Base-by-base conservation (phyloP, 495 filamentous ascomycete species). In the Venustampulla echinocandica region DNA sequence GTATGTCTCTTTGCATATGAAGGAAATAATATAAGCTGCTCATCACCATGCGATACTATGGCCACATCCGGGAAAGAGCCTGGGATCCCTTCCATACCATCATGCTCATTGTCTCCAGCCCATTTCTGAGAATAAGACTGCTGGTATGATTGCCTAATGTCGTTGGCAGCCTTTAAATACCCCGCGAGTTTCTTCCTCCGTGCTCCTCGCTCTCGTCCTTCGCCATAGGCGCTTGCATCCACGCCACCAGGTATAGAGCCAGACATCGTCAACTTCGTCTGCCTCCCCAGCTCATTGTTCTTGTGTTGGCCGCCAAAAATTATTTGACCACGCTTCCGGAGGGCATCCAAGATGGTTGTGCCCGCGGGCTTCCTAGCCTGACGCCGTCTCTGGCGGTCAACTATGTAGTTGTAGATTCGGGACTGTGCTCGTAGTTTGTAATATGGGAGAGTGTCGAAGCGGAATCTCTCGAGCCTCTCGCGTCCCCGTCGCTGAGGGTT, bases 1-100 rank as follows among this genome's bases (percentile, higher is more conserved):
- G 72, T 59, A 62, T 93, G 74, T 56, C 71, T 73, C 61, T 41
- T 85, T 70, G 34, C 85, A 84, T 66, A 97, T 93, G 56, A 86
- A 6, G 92, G 92, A 58, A 96, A 99, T 11, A 97, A 56, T 10
- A 97, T 74, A 79, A 99, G 85, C 68, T 96, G 86, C 64, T 95
- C 90, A 52, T 85, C 78, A 17, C 85, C 89, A 30, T 77, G 82
- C 6, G 79, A 72, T 17, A 83, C 78, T 42, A 95, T 82, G 10
- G 82, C 76, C 14, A 87, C 82, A 53, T 93, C 81, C 1, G 87
- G 86, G 55, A 89, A 95, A 3, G 82, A 73, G 1, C 81, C 84
- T 0, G 84, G 82, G n/a, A 84, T 82, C 21, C 75, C 71, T 7
- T 70, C 64, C 7, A 72, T 63, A 30, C 76, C 70, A 34, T 80